Evolutionary conservation across 257 asterid genomes (phyloP), one percentile per base, ranked within the genome.

Genomic region (Capsicum pubescens): DNA sequence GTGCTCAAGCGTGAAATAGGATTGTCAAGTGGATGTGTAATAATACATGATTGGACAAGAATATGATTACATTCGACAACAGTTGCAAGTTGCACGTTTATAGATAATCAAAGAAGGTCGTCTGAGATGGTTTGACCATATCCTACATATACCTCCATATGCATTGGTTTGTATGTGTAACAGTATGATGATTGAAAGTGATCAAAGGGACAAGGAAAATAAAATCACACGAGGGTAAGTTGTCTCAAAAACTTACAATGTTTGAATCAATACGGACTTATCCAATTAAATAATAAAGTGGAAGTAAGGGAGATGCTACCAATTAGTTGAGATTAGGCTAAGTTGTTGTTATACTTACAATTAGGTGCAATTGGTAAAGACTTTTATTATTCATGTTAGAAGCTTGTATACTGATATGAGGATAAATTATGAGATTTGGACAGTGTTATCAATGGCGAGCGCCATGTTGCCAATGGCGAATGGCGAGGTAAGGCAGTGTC

Each of bases 81-180:
- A 46, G 42, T 12, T 72, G 59, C 17, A 19, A 72, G 59, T 72
- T 46, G 17, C 80, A 72, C 7, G 6, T 72, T n/a, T 11, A 72
- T n/a, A 71, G 80, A 26, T 71, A 71, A n/a, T 46, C 39, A 11
- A 58, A 71, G 32, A 46, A 46, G 58, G 17, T 19, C n/a, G 16
- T 71, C 35, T 42, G 59, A 46, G 80, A 72, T 46, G 59, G 80
- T 72, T 72, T 72, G 57, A 72, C 80, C n/a, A n/a, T 48, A 46
- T 72, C 57, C 59, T 46, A 19, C 0, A 11, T n/a, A 3, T 19
- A n/a, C 42, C 59, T 72, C 57, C 80, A 46, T n/a, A 71, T 71
- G 58, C 42, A 46, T 71, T 71, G 80, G 5, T 46, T 19, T 72
- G 39, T n/a, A 46, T 46, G 58, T 48, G 58, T 48, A 10, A 48